Conservation (phyloP, 768 basidiomycete species). For the Mrakia hoshinonis region DNA sequence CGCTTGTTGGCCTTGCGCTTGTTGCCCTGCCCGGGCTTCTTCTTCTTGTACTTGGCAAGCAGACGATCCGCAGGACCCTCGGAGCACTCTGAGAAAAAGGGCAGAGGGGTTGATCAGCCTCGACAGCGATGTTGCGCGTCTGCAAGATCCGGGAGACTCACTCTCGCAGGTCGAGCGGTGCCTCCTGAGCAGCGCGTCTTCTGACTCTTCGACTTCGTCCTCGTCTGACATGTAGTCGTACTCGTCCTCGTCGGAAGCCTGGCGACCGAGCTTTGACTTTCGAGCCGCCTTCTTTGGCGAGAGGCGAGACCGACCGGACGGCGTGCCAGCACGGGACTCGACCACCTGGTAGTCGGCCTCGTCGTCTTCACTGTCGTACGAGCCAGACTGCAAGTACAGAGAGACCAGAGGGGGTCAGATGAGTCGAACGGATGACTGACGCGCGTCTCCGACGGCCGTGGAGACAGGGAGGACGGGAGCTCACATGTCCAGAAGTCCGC, state of each 20-base stretch:
- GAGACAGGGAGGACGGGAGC: background rate
- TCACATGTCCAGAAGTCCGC: background rate
- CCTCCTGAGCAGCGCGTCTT: background rate
- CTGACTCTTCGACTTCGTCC: background rate
- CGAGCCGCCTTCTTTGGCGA: background rate
- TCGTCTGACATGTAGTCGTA: background rate
- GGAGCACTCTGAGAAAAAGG: background rate
- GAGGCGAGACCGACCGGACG: background rate
- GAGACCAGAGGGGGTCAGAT: background rate
- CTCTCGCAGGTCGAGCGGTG: slow-evolving; percentile 3
- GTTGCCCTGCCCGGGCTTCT: slow-evolving; percentile 43
- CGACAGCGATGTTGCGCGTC: too few species aligned
- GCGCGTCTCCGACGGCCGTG: background rate
- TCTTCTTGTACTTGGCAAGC: slow-evolving; percentile 20
- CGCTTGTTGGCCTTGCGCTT: slow-evolving; percentile 43
- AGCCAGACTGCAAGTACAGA: background rate
- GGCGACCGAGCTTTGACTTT: background rate
- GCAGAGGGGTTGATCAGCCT: background rate
- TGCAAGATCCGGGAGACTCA: too few species aligned
- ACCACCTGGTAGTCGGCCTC: background rate
- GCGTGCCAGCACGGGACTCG: background rate
- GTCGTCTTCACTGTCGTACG: too few species aligned
- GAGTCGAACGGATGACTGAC: background rate
- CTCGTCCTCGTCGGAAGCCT: slow-evolving; percentile 3
- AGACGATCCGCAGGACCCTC: slow-evolving; percentile 5